Conservation (phyloP, 78 protist genomes). For the Dictyostelium purpureum region DNA sequence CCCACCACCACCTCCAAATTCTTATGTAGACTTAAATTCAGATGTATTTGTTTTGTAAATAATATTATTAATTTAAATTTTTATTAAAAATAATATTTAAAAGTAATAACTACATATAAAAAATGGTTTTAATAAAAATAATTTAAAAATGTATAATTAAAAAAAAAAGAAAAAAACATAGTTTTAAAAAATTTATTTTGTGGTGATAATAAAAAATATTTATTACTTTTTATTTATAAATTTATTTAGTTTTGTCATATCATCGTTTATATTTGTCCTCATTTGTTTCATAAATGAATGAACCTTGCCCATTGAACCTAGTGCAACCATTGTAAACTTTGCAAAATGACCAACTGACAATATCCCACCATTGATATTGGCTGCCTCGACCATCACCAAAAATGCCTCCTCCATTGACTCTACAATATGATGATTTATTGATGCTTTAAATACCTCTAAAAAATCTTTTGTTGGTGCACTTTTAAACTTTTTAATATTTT, state of each 20-base stretch:
- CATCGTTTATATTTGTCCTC: background rate
- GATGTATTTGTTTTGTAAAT: constrained; percentile 76
- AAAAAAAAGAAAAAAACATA: no score
- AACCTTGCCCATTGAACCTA: background rate
- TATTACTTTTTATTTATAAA: background rate
- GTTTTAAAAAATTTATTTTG: no score
- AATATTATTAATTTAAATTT: background rate
- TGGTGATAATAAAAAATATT: no score
- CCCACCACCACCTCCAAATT: constrained; percentile 68
- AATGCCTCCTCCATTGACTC: background rate
- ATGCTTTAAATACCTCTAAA: background rate
- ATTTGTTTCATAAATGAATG: background rate
- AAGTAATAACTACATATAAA: no score
- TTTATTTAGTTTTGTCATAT: background rate
- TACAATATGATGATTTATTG: background rate
- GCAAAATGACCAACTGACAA: background rate
- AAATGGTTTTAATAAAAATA: no score
- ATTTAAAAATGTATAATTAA: no score
- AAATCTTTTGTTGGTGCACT: background rate
- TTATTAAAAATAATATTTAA: no score
- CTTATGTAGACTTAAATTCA: constrained; percentile 25
- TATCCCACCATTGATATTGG: background rate
- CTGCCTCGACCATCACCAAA: constrained; percentile 2
- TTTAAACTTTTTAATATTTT: no score
- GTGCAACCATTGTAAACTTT: background rate